Base-by-base conservation (phyloP, 148 eudicot species). In the Amaranthus palmeri region DNA sequence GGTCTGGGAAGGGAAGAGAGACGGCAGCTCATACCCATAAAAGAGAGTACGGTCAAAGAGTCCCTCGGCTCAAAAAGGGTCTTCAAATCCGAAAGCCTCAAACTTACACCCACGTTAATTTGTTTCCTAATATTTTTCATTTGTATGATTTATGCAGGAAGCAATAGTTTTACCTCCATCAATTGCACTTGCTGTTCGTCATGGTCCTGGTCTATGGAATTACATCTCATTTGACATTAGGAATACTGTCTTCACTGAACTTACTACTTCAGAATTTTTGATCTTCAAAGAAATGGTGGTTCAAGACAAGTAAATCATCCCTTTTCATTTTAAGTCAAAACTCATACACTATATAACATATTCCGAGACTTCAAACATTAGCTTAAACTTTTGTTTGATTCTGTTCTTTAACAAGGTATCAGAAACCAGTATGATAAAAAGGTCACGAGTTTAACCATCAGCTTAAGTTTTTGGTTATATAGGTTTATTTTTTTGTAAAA, bases 141-240 rank as follows among this genome's bases (percentile, higher is more conserved):
- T 25, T 25, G 36, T 25, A 14, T 42, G 73, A 44, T 58, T 68
- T 53, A 6, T 40, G 66, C 3, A 42, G 97, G 99, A 96, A 88
- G 96, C 96, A 51, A 88, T 96, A 60, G 89, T 96, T 51, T 45
- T 79, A 65, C 74, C 93, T 62, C 99, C 99, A 65, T 88, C 97
- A 91, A 78, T 96, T 60, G 91, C 89, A 8, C 86, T 96, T 52
- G 93, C 92, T 47, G 90, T 96, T 68, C 96, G 99, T 13, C 77
- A 85, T n/a, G 81, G 91, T 81, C 96, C 97, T 2, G 99, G 99
- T 73, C 96, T 96, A 2, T 96, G 99, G 99, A 90, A 96, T 43
- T 88, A 96, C 81, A 81, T 96, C 25, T 78, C 90, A 40, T 84
- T 96, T 61, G 87, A 96, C 70, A 75, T 79, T 14, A 76, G 82